phyloP scores from a whole-genome alignment of 805 yeast genomes.

The Starmerella bombicola region DNA sequence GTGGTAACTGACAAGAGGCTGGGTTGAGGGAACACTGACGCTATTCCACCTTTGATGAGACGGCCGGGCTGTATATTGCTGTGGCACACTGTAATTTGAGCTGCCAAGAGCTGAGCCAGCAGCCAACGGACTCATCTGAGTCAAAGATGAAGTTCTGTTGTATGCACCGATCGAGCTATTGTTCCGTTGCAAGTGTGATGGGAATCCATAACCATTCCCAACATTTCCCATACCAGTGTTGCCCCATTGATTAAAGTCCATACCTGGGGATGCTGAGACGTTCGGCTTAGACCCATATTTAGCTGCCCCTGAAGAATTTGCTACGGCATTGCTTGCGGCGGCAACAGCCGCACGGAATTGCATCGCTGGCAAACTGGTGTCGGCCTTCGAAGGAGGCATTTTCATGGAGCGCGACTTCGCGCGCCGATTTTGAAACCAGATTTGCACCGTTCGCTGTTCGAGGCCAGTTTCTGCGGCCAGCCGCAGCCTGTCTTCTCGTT shows the following conservation, averaged over 20 bases:
- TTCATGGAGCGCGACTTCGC: conserved; percentile 26
- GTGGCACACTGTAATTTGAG: neutral
- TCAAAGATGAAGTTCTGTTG: neutral
- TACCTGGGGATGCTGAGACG: neutral
- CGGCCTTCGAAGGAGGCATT: conserved; percentile 15
- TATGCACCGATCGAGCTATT: neutral
- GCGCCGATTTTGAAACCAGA: conserved; percentile 89
- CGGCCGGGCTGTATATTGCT: neutral
- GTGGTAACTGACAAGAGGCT: conserved; percentile 4
- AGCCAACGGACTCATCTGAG: neutral
- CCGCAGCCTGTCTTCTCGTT: conserved; percentile 53
- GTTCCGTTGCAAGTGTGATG: too few species aligned
- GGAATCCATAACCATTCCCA: neutral
- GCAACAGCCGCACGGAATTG: conserved; percentile 17
- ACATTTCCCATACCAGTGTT: neutral
- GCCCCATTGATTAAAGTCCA: neutral
- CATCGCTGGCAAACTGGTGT: conserved; percentile 6
- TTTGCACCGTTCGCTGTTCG: conserved; percentile 75
- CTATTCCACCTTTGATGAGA: conserved; percentile 1
- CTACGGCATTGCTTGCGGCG: conserved; percentile 13
- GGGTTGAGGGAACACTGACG: neutral
- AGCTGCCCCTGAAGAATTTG: neutral
- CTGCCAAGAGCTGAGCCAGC: neutral
- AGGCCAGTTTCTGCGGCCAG: conserved; percentile 61
- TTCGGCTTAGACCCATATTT: neutral